These are phyloP conservation scores for Sextonia rubra DNA, from an alignment of 164 flowering plant genomes.

Conservation along the genomic window DNA sequence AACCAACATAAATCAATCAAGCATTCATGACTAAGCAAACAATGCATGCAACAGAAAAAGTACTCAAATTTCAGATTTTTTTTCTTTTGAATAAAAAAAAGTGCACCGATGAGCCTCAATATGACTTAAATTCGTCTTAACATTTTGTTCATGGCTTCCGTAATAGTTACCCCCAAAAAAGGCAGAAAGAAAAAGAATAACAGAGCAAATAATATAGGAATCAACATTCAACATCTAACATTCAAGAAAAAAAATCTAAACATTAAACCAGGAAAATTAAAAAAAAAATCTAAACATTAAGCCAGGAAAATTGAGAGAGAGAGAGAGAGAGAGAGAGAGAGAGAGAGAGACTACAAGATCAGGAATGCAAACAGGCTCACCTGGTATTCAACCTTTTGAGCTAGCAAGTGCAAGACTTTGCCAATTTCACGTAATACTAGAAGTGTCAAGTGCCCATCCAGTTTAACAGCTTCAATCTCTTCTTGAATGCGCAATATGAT, in stretches of 20 bases:
- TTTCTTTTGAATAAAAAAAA: neutral
- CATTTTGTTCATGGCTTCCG: neutral
- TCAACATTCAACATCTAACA: neutral
- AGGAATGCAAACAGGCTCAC: constrained; percentile 31
- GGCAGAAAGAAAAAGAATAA: neutral
- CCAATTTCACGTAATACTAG: constrained; percentile 79
- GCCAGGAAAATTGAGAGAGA: neutral
- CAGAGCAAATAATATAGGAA: neutral
- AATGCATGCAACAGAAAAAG: too few species aligned
- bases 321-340: neutral
- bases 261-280: neutral
- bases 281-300: neutral
- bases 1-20: too few species aligned
- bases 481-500: constrained; percentile 74
- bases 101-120: neutral
- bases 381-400: constrained; percentile 92
- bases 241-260: neutral
- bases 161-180: neutral
- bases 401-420: constrained; percentile 70
- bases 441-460: constrained; percentile 81
- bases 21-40: too few species aligned
- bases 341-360: neutral
- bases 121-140: neutral
- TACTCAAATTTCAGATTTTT: neutral
- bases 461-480: constrained; percentile 90